A percentile compares a stretch with the other conserved stretches of the same genome.
phyloP scores from a whole-genome alignment of 164 flowering plant species.

The Echeveria elegans region DNA sequence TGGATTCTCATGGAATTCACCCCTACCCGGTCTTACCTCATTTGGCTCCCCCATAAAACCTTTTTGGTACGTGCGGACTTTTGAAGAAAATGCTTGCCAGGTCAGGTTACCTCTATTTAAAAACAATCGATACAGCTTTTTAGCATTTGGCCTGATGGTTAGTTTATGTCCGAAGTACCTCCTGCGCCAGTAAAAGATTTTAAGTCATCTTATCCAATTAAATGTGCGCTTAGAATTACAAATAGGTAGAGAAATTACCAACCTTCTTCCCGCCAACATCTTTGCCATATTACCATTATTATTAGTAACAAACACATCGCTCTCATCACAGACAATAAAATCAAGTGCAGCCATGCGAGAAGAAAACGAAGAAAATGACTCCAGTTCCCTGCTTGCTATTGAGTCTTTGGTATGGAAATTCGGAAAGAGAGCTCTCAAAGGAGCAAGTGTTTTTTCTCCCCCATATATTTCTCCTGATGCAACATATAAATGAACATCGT shows the following conservation, averaged over 20 bases:
- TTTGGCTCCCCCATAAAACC: conserved; percentile 97
- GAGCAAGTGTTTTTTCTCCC: conserved; percentile 90
- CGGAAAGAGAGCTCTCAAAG: conserved; percentile 82
- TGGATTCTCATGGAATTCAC: conserved; percentile 95
- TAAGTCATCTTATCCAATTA: background rate
- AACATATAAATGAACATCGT: conserved; percentile 84
- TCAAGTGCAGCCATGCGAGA: conserved; percentile 99
- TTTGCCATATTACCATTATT: conserved; percentile 99
- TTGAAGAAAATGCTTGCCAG: conserved; percentile 80
- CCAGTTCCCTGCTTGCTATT: conserved; percentile 56
- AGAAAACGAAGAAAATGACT: conserved; percentile 62
- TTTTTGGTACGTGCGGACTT: conserved; percentile 50
- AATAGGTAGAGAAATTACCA: conserved; percentile 5
- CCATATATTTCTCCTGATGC: no score
- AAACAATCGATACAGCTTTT: conserved; percentile 53
- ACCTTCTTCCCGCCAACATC: conserved; percentile 97
- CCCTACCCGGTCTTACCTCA: conserved; percentile 84
- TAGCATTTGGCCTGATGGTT: conserved; percentile 94
- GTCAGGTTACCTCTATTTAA: no score
- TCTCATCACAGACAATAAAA: no score
- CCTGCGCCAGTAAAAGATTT: conserved; percentile 32
- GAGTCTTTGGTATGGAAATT: conserved; percentile 89
- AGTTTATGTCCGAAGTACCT: conserved; percentile 92
- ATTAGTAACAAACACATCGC: conserved; percentile 96
- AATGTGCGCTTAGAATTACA: background rate